phyloP scores from a whole-genome alignment of 495 filamentous ascomycete genomes.

The Glonium stellatum region DNA sequence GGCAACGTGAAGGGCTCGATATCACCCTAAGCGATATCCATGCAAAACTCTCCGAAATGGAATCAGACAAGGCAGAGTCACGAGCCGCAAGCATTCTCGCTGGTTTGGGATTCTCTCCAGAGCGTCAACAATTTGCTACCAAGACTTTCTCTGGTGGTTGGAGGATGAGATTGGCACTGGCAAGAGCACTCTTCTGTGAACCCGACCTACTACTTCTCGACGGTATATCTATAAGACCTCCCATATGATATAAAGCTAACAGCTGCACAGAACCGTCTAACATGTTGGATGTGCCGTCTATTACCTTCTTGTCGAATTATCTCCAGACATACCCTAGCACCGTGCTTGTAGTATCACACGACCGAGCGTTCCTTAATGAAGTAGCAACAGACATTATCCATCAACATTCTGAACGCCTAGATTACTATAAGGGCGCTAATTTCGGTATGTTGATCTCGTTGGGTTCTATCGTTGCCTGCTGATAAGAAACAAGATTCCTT shows the following conservation, averaged over 20 bases:
- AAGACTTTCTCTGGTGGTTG: constrained; percentile 99
- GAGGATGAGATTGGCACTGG: constrained; percentile 95
- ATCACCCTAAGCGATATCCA: constrained; percentile 85
- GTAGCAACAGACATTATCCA: constrained; percentile 99
- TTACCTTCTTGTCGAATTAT: constrained; percentile 96
- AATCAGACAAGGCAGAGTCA: constrained; percentile 95
- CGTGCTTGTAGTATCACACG: constrained; percentile 94
- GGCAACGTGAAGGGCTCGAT: constrained; percentile 83
- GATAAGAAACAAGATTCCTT: constrained; percentile 62
- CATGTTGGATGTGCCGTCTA: constrained; percentile 99
- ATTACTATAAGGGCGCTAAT: constrained; percentile 98
- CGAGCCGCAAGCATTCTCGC: constrained; percentile 92
- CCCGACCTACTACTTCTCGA: constrained; percentile 94
- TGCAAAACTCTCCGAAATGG: constrained; percentile 92
- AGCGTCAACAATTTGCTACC: constrained; percentile 86
- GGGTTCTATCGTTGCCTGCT: constrained; percentile 1
- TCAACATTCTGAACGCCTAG: constrained; percentile 91
- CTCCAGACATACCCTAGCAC: constrained; percentile 92
- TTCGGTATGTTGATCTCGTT: constrained; percentile 48
- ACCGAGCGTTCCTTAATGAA: constrained; percentile 97
- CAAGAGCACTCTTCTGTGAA: constrained; percentile 95
- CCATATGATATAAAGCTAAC: neutral
- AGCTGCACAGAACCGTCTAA: constrained; percentile 76
- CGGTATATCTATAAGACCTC: constrained; percentile 36
- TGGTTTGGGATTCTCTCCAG: constrained; percentile 91